Evolutionary conservation across 2,329 filamentous ascomycete genomes (phyloP).

Genomic region (Clarireedia homoeocarpa): DNA sequence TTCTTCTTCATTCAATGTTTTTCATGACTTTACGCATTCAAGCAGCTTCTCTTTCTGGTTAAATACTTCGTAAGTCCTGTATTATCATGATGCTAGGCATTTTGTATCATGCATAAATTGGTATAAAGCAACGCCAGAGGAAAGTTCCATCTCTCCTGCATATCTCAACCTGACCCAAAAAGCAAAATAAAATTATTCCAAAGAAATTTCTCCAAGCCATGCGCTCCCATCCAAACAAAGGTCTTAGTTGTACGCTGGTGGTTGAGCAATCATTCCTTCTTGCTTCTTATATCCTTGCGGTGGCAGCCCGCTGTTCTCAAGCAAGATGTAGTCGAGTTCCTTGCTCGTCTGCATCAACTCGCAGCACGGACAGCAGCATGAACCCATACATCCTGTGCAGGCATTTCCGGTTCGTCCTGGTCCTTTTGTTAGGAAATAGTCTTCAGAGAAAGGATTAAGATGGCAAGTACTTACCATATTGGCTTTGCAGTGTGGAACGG

Average conservation of each 20-base stretch:
- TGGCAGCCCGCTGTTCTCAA: neutral
- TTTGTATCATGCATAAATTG: neutral
- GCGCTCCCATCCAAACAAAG: neutral
- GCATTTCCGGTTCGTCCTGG: constrained; percentile 3
- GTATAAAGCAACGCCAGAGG: neutral
- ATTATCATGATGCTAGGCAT: neutral
- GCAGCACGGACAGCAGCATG: constrained; percentile 8
- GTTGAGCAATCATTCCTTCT: neutral
- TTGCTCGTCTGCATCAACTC: constrained; percentile 12
- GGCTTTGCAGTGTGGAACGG: constrained; percentile 3
- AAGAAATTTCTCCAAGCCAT: too few species aligned
- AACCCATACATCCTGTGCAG: neutral
- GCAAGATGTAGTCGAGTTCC: constrained; percentile 6
- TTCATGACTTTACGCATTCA: neutral
- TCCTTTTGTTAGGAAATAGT: neutral
- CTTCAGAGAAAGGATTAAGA: neutral
- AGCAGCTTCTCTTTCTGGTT: neutral
- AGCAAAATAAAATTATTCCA: neutral
- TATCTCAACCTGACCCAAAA: neutral
- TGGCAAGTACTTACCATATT: neutral
- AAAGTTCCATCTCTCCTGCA: too few species aligned
- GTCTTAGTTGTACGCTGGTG: neutral
- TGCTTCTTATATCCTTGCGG: neutral
- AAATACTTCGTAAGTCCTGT: neutral
- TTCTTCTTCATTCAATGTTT: neutral